Conservation (phyloP, 179 eudicot genomes). For the Spergularia azorica region DNA sequence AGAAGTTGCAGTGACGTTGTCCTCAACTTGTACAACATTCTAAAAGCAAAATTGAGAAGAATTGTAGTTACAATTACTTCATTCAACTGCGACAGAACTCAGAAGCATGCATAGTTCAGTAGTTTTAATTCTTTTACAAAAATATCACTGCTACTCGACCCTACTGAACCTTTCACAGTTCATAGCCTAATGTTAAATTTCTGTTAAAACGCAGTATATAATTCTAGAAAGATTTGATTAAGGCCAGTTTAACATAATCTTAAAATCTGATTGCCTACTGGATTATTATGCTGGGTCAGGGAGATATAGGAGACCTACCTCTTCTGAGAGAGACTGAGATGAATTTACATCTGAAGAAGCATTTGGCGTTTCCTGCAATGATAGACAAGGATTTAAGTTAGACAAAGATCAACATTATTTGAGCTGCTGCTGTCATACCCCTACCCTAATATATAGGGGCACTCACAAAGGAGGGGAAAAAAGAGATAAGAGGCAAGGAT, state of each 20-base stretch:
- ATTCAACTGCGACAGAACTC: not conserved
- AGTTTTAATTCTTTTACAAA: too few relatives aligned
- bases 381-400: not conserved
- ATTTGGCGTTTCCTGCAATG: slow-evolving; percentile 32
- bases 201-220: too few relatives aligned
- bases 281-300: not conserved
- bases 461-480: too few relatives aligned
- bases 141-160: too few relatives aligned
- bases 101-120: not conserved
- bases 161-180: too few relatives aligned
- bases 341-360: slow-evolving; percentile 10
- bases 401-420: not conserved
- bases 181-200: too few relatives aligned
- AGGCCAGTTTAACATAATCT: too few relatives aligned
- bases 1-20: slow-evolving; percentile 22
- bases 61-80: not conserved
- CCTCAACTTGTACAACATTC: slow-evolving; percentile 26
- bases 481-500: too few relatives aligned
- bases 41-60: slow-evolving; percentile 3
- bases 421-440: too few relatives aligned
- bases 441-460: too few relatives aligned
- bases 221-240: too few relatives aligned
- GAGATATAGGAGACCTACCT: slow-evolving; percentile 23
- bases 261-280: not conserved
- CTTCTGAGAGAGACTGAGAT: slow-evolving; percentile 21